Percentiles rank a stretch among this genome's conserved stretches.
Conservation (phyloP, 2,329 filamentous ascomycete genomes). For the Daldinia sp. region DNA sequence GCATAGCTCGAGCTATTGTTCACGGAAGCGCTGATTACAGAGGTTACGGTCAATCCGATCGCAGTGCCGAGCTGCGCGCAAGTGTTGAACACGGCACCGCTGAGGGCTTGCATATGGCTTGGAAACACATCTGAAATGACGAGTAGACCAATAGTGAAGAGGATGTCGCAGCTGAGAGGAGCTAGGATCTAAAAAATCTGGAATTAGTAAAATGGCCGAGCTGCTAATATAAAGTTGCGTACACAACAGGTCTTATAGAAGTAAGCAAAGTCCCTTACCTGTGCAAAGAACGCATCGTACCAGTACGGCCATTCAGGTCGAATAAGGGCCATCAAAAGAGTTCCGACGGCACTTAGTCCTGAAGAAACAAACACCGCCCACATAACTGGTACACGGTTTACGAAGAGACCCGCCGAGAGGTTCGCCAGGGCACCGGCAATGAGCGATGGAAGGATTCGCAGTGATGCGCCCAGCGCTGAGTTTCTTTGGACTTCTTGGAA, state of each 20-base stretch:
- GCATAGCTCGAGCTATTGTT: not conserved
- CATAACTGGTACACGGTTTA: not conserved
- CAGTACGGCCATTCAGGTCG: not conserved
- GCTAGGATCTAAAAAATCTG: not conserved
- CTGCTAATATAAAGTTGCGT: not conserved
- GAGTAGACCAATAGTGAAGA: not conserved
- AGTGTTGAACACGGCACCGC: not conserved
- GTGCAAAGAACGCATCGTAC: not conserved
- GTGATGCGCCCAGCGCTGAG: not conserved
- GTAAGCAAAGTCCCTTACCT: not conserved
- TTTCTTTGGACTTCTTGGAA: not conserved
- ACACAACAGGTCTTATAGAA: not conserved
- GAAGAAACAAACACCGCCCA: constrained; percentile 1
- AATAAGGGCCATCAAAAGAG: not conserved
- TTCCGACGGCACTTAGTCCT: not conserved
- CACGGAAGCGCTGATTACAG: not conserved
- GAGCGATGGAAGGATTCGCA: not conserved
- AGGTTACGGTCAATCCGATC: not conserved
- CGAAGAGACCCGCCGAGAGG: not conserved
- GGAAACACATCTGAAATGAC: not conserved
- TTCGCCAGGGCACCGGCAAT: not conserved
- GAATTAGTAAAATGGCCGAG: not conserved
- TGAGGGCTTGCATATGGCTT: not conserved
- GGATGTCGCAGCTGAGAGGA: not conserved
- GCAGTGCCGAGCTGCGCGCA: constrained; percentile 1